Evolutionary conservation across 2,329 filamentous ascomycete species (phyloP).

Genomic region (Phyllosticta paracitricarpa): DNA sequence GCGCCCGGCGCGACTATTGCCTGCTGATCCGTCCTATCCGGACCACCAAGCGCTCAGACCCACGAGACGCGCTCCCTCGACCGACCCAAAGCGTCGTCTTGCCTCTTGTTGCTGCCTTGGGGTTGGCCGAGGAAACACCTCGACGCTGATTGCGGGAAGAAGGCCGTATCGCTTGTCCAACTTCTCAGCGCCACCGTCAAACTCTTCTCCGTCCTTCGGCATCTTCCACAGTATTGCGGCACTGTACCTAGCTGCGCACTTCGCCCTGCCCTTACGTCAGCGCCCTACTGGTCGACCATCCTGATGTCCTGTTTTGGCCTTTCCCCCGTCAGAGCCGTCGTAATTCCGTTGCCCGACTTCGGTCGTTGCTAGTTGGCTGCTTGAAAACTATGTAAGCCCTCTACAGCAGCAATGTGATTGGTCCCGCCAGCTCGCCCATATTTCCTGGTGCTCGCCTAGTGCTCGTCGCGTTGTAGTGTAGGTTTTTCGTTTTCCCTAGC

Average conservation of each 20-base stretch:
- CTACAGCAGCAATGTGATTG: not conserved
- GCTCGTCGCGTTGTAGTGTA: not conserved
- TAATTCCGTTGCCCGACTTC: not conserved
- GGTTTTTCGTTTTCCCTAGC: not conserved
- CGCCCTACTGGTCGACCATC: not conserved
- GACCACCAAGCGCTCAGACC: not conserved
- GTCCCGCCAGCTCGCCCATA: not conserved
- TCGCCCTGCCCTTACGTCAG: not conserved
- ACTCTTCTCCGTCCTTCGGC: not conserved
- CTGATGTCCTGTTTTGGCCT: not conserved
- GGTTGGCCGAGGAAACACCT: not conserved
- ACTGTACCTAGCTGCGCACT: not conserved
- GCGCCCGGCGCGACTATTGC: not conserved
- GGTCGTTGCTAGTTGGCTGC: not conserved
- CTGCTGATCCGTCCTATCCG: not conserved
- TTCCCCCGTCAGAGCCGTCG: not conserved
- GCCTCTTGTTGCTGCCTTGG: not conserved
- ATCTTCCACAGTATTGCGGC: not conserved
- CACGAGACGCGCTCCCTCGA: not conserved
- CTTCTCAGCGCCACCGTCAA: not conserved
- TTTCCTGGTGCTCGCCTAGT: not conserved
- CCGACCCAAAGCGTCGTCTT: not conserved
- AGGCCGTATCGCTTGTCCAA: not conserved
- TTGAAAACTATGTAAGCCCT: not conserved
- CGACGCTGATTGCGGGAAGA: not conserved